Evolutionary conservation across 805 yeast genomes (phyloP), one percentile per base, ranked within the genome.

Genomic region (Metschnikowia peoriensis): DNA sequence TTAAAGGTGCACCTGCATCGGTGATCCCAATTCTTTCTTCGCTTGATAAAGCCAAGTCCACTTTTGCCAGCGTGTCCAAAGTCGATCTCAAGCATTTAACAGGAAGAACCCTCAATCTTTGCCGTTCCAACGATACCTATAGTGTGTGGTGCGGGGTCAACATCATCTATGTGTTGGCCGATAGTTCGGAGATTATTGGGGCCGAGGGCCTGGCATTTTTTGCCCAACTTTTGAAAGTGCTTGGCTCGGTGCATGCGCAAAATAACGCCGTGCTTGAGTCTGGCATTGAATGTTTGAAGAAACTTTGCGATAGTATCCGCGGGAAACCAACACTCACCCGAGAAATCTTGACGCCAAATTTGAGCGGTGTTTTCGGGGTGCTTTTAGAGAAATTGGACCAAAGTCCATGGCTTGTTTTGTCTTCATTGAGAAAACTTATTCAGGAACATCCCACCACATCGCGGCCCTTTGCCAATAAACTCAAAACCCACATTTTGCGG

Each of bases 301-400:
- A 62, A 51, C 61, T 79, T 2, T 73, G 80, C 51, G 67, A 71
- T 44, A 71, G 77, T 44, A 83, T 86, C 52, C 81, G 88, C 64
- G 93, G 90, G 1, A 91, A 91, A 63, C 89, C 96, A 1, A 85
- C 91, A 1, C 76, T 93, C 41, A 85, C 93, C 2, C 80, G 97
- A 65, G 97, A 91, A 63, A 73, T 87, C 8, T 77, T 90, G 51
- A 88, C 96, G 1, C 96, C 97, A 7, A 85, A 85, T 60, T 72
- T 93, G 52, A 82, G 88, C 9, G 74, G 76, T 1, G 81, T 87
- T 41, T 80, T 89, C 52, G 68, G 79, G 15, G 66, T 78, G 6
- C 73, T 84, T 47, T 61, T 89, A 50, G 82, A 77, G 4, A 65
- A 66, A 42, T 39, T 75, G 14, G 66, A 62, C 32, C 60, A 44